A percentile compares a stretch with the other conserved stretches of the same genome.
Conservation (phyloP, 2,329 filamentous ascomycete genomes). For the Colletotrichum sp. region DNA sequence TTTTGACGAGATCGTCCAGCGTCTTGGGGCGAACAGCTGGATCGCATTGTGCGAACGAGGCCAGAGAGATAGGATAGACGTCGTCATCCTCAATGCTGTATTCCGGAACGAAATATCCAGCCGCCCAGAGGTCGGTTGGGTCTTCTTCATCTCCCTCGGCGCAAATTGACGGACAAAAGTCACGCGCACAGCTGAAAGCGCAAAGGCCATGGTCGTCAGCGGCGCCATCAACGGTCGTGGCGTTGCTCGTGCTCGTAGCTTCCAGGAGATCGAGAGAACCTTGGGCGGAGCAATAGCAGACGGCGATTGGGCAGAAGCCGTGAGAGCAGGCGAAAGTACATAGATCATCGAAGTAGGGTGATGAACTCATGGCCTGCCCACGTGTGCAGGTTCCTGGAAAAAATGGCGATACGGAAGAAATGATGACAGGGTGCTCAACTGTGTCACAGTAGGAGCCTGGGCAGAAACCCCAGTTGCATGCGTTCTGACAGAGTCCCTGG, state of each 20-base stretch:
- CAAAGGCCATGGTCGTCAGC: neutral
- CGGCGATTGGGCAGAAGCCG: neutral
- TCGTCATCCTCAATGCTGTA: neutral
- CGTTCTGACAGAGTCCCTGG: neutral
- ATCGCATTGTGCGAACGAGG: neutral
- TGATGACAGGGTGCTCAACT: neutral
- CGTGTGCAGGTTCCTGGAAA: fast-evolving
- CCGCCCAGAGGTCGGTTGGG: neutral
- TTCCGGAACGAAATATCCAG: neutral
- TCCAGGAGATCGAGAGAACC: fast-evolving
- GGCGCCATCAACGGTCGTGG: fast-evolving
- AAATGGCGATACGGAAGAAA: neutral
- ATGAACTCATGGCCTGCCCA: neutral
- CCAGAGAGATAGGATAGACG: neutral
- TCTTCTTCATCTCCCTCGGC: too few species aligned
- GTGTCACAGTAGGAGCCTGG: neutral
- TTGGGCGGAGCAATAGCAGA: neutral
- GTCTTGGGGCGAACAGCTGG: neutral
- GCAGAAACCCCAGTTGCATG: neutral
- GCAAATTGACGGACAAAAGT: neutral
- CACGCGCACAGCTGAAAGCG: neutral
- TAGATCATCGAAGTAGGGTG: fast-evolving
- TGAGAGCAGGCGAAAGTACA: neutral
- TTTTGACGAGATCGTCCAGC: neutral
- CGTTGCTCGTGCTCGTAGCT: neutral